Base-by-base conservation (phyloP, 2,329 filamentous ascomycete genomes). In the Akanthomyces dipterigenus region DNA sequence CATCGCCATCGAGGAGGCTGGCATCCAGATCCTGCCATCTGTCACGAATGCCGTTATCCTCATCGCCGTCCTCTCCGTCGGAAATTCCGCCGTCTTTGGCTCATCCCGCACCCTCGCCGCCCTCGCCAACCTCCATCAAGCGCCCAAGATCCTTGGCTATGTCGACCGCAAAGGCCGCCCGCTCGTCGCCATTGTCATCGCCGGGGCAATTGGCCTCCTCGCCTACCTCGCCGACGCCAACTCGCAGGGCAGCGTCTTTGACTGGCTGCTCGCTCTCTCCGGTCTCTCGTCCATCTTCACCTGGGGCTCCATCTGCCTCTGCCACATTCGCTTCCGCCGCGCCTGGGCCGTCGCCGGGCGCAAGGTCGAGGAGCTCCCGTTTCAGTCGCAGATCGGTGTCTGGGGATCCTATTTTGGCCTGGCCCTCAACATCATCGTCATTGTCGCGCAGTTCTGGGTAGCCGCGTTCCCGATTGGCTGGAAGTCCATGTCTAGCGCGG, bases 41-140 rank as follows among this genome's bases (percentile, higher is more conserved):
- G 83, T 97, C 59, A 96, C 97, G 89, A 97, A 98, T 74, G 87
- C 86, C n/a, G 91, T 97, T 63, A 96, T 97, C 72, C 86, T 97
- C 70, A 86, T 96, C 64, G 89, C 93, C 22, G 92, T 96, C 24
- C 78, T 97, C 24, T 96, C 91, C 0, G 93, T 97, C 63, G 92
- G 92, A 62, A 97, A 96, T 75, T 93, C 91, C 7, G 88, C 92
- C 64, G 88, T 97, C 63, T 98, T 96, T 69, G 93, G 92, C 40
- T 93, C 91, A 26, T 96, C 91, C 1, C 87, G 93, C 68, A 97
- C 93, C 2, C 84, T 98, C 8, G 91, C 92, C 28, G 92, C 93
- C 3, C 83, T 97, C 2, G 92, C 93, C 49, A 92, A 96, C 72
- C 91, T 96, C 73, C 84, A 87, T 60, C 91, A 95, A 71, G 92